Evolutionary conservation across 2,329 filamentous ascomycete species (phyloP).

Genomic region (Pestalotiopsis fici): DNA sequence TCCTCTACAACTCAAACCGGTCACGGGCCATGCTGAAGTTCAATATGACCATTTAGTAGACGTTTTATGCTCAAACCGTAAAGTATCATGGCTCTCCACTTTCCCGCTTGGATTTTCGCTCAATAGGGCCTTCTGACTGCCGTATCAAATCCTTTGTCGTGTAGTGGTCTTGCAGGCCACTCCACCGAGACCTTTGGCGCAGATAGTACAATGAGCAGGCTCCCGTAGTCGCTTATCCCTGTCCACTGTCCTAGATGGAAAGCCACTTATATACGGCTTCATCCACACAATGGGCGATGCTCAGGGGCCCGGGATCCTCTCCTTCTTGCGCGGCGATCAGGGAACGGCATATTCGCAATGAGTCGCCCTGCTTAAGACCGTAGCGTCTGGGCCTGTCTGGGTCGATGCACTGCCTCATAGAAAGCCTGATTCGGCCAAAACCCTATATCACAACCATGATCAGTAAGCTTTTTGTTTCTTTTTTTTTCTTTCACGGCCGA

Average conservation of each 20-base stretch:
- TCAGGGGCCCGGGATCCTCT: background rate
- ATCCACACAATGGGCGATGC: background rate
- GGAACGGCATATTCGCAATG: background rate
- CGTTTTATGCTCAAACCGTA: background rate
- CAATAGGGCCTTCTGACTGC: background rate
- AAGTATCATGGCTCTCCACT: background rate
- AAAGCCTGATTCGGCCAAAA: constrained; percentile 63
- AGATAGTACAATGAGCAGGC: background rate
- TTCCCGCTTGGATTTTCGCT: background rate
- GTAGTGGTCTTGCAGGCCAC: background rate
- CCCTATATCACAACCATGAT: constrained; percentile 41
- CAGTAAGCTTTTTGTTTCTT: constrained; percentile 24
- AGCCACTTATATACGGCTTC: background rate
- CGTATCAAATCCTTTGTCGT: background rate
- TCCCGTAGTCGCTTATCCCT: background rate
- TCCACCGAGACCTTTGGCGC: background rate
- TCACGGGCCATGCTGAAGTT: background rate
- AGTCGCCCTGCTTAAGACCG: background rate
- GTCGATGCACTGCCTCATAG: constrained; percentile 40
- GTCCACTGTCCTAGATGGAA: background rate
- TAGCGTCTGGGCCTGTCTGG: background rate
- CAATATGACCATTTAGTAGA: background rate
- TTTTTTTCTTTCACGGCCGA: too few relatives aligned
- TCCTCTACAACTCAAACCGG: background rate
- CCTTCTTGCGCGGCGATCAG: background rate